Evolutionary conservation across 2,329 filamentous ascomycete genomes (phyloP), one percentile per base, ranked within the genome.

Genomic region (Exophiala phaeomuriformis): DNA sequence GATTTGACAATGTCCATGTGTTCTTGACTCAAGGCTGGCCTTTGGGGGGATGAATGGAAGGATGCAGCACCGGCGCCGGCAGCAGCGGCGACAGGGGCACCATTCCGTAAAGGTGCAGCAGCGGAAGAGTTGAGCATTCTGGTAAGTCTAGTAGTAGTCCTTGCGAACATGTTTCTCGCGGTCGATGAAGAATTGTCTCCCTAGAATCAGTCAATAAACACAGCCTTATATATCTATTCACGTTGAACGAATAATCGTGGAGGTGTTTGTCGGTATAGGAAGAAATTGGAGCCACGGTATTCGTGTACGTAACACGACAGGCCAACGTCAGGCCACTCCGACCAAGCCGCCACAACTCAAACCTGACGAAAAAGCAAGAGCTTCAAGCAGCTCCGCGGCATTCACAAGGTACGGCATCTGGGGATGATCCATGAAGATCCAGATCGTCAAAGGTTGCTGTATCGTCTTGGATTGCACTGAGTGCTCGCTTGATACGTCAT

Each of bases 1-100:
- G 82, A 76, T 68, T 82, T 84, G 69, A 90, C 82, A 64, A 85
- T 77, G 48, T 77, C 71, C 53, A 79, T 75, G 71, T 90, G 84
- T 46, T 77, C 72, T 29, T 9, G 9, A n/a, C 39, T 41, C 39
- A 41, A 41, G n/a, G 39, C 19, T 27, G 39, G 39, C 39, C 39
- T 4, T 41, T 28, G 39, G 4, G 36, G 36, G 9, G 36, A 39
- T 39, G 36, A 39, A 12, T 39, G 36, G 36, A 39, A 39, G 4
- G 39, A 41, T 41, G 39, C 39, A 41, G 4, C 10, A 5, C 9
- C 39, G 7, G 39, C 39, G 4, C 12, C 12, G 7, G 39, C 39
- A 28, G 39, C 39, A 41, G 19, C 10, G 5, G 36, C 39, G 7
- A 27, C 39, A 5, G 39, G 39, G 7, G 39, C 39, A 28, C 12